phyloP scores from a whole-genome alignment of 306 rosid species.

The Astragalus glycyphyllos region DNA sequence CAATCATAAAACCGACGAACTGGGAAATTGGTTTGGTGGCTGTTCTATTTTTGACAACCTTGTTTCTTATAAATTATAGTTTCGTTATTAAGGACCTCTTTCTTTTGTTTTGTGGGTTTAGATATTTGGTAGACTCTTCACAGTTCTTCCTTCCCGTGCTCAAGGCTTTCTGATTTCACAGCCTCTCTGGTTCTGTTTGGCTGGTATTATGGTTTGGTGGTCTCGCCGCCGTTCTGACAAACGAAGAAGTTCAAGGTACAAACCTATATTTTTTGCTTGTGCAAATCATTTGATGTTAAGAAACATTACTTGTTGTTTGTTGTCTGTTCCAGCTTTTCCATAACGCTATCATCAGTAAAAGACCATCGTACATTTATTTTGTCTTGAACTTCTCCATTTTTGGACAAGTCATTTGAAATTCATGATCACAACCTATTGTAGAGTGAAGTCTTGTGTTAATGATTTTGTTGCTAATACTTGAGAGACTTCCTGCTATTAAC shows the following conservation, averaged over 20 bases:
- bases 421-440: not conserved
- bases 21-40: too few species aligned
- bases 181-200: constrained; percentile 18
- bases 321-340: not conserved
- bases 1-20: too few species aligned
- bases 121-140: constrained; percentile 13
- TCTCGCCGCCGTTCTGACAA: not conserved
- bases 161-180: not conserved
- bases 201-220: constrained; percentile 1
- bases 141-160: constrained; percentile 24
- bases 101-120: not conserved
- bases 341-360: too few species aligned
- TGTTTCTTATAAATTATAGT: not conserved
- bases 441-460: not conserved
- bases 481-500: not conserved
- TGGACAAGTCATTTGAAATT: not conserved
- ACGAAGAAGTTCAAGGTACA: not conserved
- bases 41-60: too few species aligned
- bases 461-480: not conserved
- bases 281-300: not conserved
- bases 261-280: not conserved
- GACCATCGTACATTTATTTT: not conserved
- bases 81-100: not conserved
- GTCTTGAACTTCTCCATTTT: not conserved
- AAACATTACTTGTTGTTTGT: too few species aligned